Base-by-base conservation (phyloP, 176 grass and related monocot species). In the Thalia dealbata region DNA sequence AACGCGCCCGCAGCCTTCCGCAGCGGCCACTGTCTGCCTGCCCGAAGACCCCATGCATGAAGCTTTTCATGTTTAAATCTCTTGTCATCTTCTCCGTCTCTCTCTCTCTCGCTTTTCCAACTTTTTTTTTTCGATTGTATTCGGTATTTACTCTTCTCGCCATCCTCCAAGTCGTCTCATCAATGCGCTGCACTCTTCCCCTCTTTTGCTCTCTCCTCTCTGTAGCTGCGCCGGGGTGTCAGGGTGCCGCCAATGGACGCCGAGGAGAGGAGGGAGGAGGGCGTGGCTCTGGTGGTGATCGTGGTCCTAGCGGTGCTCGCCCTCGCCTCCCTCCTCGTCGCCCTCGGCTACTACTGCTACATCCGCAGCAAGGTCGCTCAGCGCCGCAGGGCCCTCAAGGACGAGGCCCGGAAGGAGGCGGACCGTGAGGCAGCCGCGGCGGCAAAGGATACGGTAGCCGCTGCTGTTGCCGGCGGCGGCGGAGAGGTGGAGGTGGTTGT, bases 281-380 rank as follows among this genome's bases (percentile, higher is more conserved):
- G 90, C 41, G 90, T 84, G 52, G 79, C 79, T 23, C 85, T 99
- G 24, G 64, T 93, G 13, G 87, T 99, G 75, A 99, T 99, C 73
- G 76, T 99, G 66, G 86, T 89, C 72, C 82, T 99, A 41, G 90
- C 95, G 55, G 95, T 85, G 52, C 85, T 99, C 51, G 88, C 95
- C 27, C 84, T 99, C 52, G 74, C 80, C 76, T 91, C 90, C 50
- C 83, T 99, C 72, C 27, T 99, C 38, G 77, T 83, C 24, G 95
- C 95, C 43, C 90, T 99, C 75, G 85, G 78, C 71, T 99, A 99
- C 81, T 99, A 99, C 48, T 99, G 95, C 90, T 93, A 99, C 79
- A 93, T 99, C 67, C 92, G 90, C 79, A 81, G 80, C 79, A 99
- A 99, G 90, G 95, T 99, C 58, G 88, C 83, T 74, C 82, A 88